Evolutionary conservation across 805 yeast species (phyloP).

Genomic region (Ogataea wickerhamii): DNA sequence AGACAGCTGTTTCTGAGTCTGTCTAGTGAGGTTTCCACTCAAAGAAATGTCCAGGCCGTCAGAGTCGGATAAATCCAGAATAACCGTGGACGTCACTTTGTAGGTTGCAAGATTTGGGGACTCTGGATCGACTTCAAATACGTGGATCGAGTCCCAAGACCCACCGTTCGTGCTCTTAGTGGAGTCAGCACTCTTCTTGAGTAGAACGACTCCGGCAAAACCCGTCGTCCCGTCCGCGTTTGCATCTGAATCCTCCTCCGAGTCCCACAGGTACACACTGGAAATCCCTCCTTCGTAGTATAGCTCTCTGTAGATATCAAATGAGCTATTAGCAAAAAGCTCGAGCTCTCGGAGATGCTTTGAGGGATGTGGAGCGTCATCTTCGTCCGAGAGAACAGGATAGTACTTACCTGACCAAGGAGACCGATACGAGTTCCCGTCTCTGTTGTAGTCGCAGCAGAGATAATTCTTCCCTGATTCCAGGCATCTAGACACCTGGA

Average conservation of each 20-base stretch:
- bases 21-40: constrained; percentile 85
- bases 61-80: constrained; percentile 56
- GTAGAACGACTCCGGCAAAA: constrained; percentile 87
- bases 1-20: constrained; percentile 54
- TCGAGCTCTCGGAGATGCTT: constrained; percentile 68
- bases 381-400: constrained; percentile 46
- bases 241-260: constrained; percentile 50
- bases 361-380: constrained; percentile 75
- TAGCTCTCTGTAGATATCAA: constrained; percentile 87
- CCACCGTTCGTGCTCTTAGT: constrained; percentile 43
- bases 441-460: constrained; percentile 93
- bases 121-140: constrained; percentile 64
- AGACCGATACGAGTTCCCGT: constrained; percentile 86
- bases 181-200: constrained; percentile 60
- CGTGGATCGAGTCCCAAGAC: constrained; percentile 93
- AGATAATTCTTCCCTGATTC: constrained; percentile 63
- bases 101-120: constrained; percentile 45
- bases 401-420: constrained; percentile 84
- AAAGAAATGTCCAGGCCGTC: constrained; percentile 42
- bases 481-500: constrained; percentile 49
- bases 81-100: constrained; percentile 82
- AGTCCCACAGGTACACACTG: constrained; percentile 89
- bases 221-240: constrained; percentile 47
- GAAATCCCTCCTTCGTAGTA: constrained; percentile 95
- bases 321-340: constrained; percentile 78